Evolutionary conservation across 352 stramenopile genomes (phyloP), one percentile per base, ranked within the genome.

Genomic region (Pythium aquatile): DNA sequence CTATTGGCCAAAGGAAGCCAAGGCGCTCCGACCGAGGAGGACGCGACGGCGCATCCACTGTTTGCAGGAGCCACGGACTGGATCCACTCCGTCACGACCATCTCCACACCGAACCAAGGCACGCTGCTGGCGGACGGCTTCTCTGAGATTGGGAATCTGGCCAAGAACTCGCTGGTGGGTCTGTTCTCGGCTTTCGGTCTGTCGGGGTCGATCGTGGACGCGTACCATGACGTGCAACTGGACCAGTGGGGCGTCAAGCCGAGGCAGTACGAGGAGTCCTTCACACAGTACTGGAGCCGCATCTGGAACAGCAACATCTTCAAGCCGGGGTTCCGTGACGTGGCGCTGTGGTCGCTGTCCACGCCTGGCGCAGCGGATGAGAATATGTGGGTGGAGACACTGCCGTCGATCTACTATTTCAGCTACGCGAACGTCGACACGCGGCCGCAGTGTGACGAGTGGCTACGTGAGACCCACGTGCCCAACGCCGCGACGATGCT

Each of bases 1-100:
- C 29, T 92, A 46, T 69, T 90, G 0, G 47, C 55, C 9, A 65
- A 87, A 9, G 83, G 83, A 8, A 75, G 67, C 0, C 68, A 62
- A 4, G 80, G 76, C 0, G 72, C 81, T 5, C 76, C 75, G 0
- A 64, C 75, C n/a, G 59, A 63, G 9, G 69, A 82, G 44, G 65
- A 65, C 32, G 48, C 69, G 8, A 63, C 69, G 17, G 75, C 77
- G 1, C 66, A 76, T 47, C 17, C 70, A 8, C 42, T 85, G 40
- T 88, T 90, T 17, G 52, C 69, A 3, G 75, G 77, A 39, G 78
- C 74, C 1, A 75, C 73, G 57, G 58, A 75, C 58, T 90, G 81
- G 78, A 67, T 90, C 48, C 73, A 85, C 53, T 90, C 81, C 8
- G 74, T 90, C 67, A 88, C 81, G 40, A 88, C 76, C 17, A 76